Percentiles rank a stretch among this genome's conserved stretches.
phyloP scores from a whole-genome alignment of 2,329 filamentous ascomycete genomes.

The Metarhizium sp. region DNA sequence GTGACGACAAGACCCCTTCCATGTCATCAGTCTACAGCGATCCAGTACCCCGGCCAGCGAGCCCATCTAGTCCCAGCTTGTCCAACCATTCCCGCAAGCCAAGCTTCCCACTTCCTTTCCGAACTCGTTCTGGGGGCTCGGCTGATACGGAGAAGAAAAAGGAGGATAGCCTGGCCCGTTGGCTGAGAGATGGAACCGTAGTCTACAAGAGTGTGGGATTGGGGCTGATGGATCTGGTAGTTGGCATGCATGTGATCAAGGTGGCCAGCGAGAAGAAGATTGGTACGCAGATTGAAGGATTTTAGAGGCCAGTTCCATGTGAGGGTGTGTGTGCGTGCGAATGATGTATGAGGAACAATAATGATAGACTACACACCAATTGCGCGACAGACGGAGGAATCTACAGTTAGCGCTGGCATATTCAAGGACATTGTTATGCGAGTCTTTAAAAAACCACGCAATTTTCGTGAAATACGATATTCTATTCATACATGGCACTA shows the following conservation, averaged over 20 bases:
- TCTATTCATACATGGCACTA: slow-evolving; percentile 17
- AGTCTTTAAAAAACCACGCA: neutral
- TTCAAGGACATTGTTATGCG: neutral
- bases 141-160: slow-evolving; percentile 30
- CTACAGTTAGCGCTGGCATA: neutral
- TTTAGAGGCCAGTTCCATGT: slow-evolving; percentile 5
- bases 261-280: slow-evolving; percentile 45
- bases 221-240: slow-evolving; percentile 56
- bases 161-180: slow-evolving; percentile 41
- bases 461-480: slow-evolving; percentile 1
- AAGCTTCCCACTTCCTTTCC: slow-evolving; percentile 22
- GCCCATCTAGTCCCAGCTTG: slow-evolving; percentile 21
- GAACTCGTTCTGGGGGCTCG: slow-evolving; percentile 18
- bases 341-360: no score
- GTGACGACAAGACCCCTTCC: slow-evolving; percentile 22
- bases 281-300: slow-evolving; percentile 37
- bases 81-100: slow-evolving; percentile 20
- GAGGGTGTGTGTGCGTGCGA: neutral
- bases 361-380: no score
- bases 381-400: no score
- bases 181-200: slow-evolving; percentile 54
- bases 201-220: slow-evolving; percentile 61
- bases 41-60: slow-evolving; percentile 17
- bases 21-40: slow-evolving; percentile 31
- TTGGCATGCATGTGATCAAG: slow-evolving; percentile 48